Evolutionary conservation across 352 stramenopile genomes (phyloP), one percentile per base, ranked within the genome.

Genomic region (Globisporangium alternatum): DNA sequence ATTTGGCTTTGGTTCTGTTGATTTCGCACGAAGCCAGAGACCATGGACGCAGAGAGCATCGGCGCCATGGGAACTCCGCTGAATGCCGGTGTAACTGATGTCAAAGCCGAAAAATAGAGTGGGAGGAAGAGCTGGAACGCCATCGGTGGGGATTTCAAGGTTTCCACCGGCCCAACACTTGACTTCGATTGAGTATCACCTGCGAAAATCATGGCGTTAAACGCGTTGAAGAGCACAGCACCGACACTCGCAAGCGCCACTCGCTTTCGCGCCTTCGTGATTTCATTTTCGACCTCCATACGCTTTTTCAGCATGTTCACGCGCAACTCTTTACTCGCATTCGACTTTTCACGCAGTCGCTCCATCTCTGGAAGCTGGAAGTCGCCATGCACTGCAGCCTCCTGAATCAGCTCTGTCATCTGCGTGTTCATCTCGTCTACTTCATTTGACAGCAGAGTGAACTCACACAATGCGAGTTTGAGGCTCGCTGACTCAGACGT

Each of bases 321-420:
- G 0, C 76, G 77, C 1, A 69, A n/a, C 47, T 83, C 68, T 19
- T 76, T 70, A 13, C 62, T 73, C 2, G 47, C 62, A 17, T 41
- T 66, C 17, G 79, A 61, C 3, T 71, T 51, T 2, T 72, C 66
- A 1, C 69, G 70, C 0, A 90, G 64, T 17, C 48, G 19, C 19
- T 80, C 57, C 0, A 71, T 89, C 52, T 83, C 70, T 5, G 72
- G 17, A 4, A 72, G 21, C n/a, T 84, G 70, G 31, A 89, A 85
- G 0, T 86, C 71, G 5, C 76, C 80, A 6, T 68, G 62, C 13
- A 74, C 74, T 8, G 67, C 77, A 3, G 76, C 74, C 30, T 70
- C 66, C 58, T 88, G 79, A 3, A 83, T 61, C 9, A 80, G 56
- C 25, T 78, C 75, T 1, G 67, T 80, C 0, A 90, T 61, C 25